These are phyloP conservation scores for Gracilaria domingensis DNA, from an alignment of 23 red algal species.

Conservation along the genomic window DNA sequence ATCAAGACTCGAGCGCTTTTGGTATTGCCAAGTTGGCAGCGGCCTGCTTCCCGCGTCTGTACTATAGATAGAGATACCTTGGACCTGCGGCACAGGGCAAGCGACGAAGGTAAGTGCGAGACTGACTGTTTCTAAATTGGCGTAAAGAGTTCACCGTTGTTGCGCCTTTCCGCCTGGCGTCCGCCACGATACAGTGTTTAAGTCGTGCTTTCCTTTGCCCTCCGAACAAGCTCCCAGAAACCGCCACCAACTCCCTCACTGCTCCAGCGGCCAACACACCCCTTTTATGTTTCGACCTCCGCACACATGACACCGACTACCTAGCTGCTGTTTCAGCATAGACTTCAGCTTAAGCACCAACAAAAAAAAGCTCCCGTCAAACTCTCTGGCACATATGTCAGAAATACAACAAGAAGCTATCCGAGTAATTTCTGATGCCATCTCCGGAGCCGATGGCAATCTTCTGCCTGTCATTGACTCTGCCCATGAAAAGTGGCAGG, in stretches of 20 bases:
- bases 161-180: background rate
- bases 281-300: background rate
- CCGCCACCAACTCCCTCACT: no score
- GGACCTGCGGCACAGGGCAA: no score
- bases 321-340: background rate
- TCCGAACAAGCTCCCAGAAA: no score
- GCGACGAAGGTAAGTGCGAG: no score
- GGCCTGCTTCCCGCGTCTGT: no score
- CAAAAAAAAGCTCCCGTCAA: background rate
- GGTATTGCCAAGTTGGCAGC: no score
- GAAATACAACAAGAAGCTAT: conserved; percentile 53
- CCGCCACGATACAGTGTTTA: background rate
- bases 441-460: conserved; percentile 35
- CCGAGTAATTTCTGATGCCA: conserved; percentile 40
- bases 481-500: conserved; percentile 51
- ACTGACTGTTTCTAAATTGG: no score
- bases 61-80: no score
- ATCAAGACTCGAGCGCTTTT: no score
- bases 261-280: no score
- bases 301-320: background rate
- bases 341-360: background rate
- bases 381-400: conserved; percentile 5
- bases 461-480: conserved; percentile 54
- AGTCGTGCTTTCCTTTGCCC: no score
- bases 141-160: no score